Percentiles rank a stretch among this genome's conserved stretches.
Evolutionary conservation across 225 moss, liverwort and hornwort genomes (phyloP).

Genomic region (Marchantia polymorpha): DNA sequence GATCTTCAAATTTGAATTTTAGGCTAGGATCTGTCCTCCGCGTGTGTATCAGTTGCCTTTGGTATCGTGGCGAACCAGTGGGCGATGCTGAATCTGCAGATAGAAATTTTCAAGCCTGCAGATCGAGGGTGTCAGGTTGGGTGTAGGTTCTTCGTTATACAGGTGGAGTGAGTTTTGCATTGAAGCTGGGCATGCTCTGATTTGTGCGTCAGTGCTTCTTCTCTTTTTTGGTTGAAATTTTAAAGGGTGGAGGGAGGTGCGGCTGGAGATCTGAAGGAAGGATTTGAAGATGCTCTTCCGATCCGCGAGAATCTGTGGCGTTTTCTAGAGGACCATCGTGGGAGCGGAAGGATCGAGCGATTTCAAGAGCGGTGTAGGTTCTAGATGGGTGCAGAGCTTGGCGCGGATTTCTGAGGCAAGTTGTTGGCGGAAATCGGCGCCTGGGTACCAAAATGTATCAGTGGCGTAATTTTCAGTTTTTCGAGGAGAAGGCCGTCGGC

Average conservation of each 20-base stretch:
- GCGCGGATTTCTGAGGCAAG: background rate
- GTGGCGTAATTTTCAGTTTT: constrained; percentile 92
- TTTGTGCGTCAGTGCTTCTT: background rate
- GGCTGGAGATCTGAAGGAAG: background rate
- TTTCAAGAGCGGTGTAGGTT: background rate
- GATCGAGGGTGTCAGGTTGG: background rate
- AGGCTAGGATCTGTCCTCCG: no score
- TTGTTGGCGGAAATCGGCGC: background rate
- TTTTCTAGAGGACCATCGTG: background rate
- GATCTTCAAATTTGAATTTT: no score
- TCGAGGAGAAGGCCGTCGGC: constrained; percentile 75
- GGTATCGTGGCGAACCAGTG: no score
- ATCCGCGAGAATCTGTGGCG: background rate
- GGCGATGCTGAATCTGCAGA: no score
- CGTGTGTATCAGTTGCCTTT: no score
- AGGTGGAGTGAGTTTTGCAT: background rate
- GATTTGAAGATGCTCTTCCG: background rate
- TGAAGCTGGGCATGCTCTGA: background rate
- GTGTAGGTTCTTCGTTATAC: background rate
- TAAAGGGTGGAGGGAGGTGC: background rate
- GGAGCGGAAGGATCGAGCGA: background rate
- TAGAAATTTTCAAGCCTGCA: background rate
- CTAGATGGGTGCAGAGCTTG: constrained; percentile 7
- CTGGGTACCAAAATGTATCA: constrained; percentile 66
- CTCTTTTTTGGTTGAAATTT: background rate